Base-by-base conservation (phyloP, 1,139 yeast genomes). In the Hyphopichia buzzinii region DNA sequence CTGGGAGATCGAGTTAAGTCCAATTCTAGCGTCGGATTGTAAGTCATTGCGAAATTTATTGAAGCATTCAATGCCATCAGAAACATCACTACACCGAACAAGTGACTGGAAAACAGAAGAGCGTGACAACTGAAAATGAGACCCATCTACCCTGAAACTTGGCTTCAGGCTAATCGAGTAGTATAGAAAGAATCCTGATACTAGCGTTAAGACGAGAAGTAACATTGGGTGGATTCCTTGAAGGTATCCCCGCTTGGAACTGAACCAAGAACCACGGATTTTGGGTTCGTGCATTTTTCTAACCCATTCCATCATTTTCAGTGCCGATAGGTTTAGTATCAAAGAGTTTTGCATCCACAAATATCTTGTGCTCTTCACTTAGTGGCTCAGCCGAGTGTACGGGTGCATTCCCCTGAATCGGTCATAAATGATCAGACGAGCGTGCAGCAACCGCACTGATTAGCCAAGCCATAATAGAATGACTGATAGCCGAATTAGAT, bases 11-110 rank as follows among this genome's bases (percentile, higher is more conserved):
- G 38, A 4, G 26, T 36, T 26, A 30, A 38, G 17, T n/a, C 37
- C 37, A 16, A 19, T 21, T 15, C 30, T 39, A 8, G 42, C 34
- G 26, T 48, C 54, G 8, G 30, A 19, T 10, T 37, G 25, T 28
- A 54, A 40, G 2, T 32, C 39, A 10, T 17, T 8, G 14, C 42
- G 35, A 23, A 39, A 42, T 14, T 34, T 36, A 3, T 34, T 33
- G 30, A 50, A 49, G 27, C 56, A 54, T 16, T 40, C 38, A 1
- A 39, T 24, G 1, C 50, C 46, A 21, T 44, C 48, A 4, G 39
- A 26, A 7, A 28, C 23, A 24, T 52, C 57, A 17, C 39, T 31
- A 31, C 60, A 55, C 4, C 39, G 33, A 3, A 49, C 38, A 21
- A 55, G 30, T 14, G 40, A 32, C 17, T 39, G 26, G 31, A 52